Base-by-base conservation (phyloP, 352 stramenopile species). In the Phytophthora chlamydospora region DNA sequence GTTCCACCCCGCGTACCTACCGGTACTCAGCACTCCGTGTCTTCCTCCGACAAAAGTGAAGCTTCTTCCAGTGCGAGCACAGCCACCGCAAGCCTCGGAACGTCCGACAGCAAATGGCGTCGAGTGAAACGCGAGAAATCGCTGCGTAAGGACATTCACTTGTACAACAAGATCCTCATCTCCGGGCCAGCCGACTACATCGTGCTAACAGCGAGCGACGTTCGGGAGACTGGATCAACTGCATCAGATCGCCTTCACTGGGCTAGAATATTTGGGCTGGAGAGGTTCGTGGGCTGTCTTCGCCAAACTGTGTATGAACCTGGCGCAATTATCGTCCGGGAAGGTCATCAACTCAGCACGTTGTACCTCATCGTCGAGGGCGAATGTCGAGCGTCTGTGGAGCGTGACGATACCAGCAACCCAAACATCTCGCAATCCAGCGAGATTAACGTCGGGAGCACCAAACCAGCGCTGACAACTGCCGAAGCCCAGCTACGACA, bases 321-420 rank as follows among this genome's bases (percentile, higher is more conserved):
- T 12, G 68, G 73, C 6, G 36, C 60, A 3, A 54, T 66, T 34
- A 53, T 82, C 13, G 63, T 63, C 12, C 59, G 40, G 17, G 73
- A 80, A 50, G 67, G 63, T 0, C 58, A 82, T 38, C 38, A 60
- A 29, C 56, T 71, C 19, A 51, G 36, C 6, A 33, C 49, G 14
- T 35, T 82, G n/a, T 75, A 72, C 38, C 55, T 82, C 21, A 58
- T 82, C 19, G 55, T 79, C 29, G 56, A 79, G 59, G 73, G 73
- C 14, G 70, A 82, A 17, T 82, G 73, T 35, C 59, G 68, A 19
- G 73, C 73, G 6, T 82, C 61, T 7, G 64, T 79, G 17, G 32
- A 51, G 6, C 44, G 62, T 16, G 62, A 72, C 5, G 50, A 61
- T 19, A 49, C 51, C 1, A 40, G 19, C 10, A 58, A 9, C 10